phyloP scores from a whole-genome alignment of 1,284 basidiomycete species.

The Leccinum glutinopallens region DNA sequence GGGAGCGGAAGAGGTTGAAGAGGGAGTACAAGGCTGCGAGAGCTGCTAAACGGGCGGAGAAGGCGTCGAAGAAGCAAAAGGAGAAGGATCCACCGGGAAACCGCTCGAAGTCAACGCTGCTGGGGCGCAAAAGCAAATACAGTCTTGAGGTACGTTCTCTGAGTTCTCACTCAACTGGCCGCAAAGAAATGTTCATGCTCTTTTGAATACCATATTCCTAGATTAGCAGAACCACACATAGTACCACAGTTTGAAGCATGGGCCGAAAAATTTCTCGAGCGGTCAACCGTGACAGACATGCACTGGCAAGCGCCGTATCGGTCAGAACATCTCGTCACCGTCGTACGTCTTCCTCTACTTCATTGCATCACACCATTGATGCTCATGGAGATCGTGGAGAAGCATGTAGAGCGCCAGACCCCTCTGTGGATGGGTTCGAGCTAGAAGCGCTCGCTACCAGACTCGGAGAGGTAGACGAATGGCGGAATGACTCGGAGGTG shows the following conservation, averaged over 20 bases:
- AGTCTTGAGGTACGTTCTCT: conserved; percentile 35
- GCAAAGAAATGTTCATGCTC: background rate
- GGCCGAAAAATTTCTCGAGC: conserved; percentile 48
- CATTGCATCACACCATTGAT: conserved; percentile 13
- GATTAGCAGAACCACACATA: conserved; percentile 51
- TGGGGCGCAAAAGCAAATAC: conserved; percentile 45
- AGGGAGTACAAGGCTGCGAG: conserved; percentile 27
- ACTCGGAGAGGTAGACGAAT: conserved; percentile 49
- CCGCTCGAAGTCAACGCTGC: conserved; percentile 56
- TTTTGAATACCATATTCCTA: background rate
- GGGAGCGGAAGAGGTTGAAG: conserved; percentile 28
- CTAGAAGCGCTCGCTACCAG: conserved; percentile 50
- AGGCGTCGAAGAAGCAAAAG: conserved; percentile 14
- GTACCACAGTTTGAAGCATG: conserved; percentile 56
- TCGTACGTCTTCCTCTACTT: conserved; percentile 10
- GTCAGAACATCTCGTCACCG: conserved; percentile 22
- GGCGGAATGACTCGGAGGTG: conserved; percentile 44
- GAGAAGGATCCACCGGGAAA: conserved; percentile 12
- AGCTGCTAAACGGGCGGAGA: conserved; percentile 21
- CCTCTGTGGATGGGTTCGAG: conserved; percentile 40
- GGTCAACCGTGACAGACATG: conserved; percentile 26
- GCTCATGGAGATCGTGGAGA: conserved; percentile 15
- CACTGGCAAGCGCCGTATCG: conserved; percentile 24
- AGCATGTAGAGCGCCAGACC: conserved; percentile 8
- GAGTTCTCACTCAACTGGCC: background rate